Base-by-base conservation (phyloP, 2,329 filamentous ascomycete species). In the Colletotrichum magnum region DNA sequence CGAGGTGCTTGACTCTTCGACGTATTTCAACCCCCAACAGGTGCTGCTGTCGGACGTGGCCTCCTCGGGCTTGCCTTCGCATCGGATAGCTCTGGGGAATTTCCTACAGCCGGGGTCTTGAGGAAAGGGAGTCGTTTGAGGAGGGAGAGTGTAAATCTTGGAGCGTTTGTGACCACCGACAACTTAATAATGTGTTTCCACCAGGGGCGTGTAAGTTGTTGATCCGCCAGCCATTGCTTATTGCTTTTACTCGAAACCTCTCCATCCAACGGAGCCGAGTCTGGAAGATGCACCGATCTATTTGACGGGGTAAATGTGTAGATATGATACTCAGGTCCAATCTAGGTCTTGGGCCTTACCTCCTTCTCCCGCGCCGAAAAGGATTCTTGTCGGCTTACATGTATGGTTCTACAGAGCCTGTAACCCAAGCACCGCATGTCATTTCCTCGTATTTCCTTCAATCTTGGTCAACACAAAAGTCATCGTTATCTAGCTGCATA, bases 401-500 rank as follows among this genome's bases (percentile, higher is more conserved):
- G 28, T 6, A 32, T 18, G 43, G 43, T 47, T 47, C 1, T 6
- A 18, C 18, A 47, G 9, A 47, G 43, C 15, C 16, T 47, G 15
- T 24, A 15, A 32, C 28, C 28, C 28, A 32, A 32, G 28, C 28
- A 32, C 28, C 3, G 28, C 28, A 32, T 32, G 6, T 1, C 6
- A 32, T 32, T 6, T 32, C 28, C 28, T 32, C 28, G 28, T 32
- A 32, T 32, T 32, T 32, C 9, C 28, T 32, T 7, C 28, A 32
- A 6, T 32, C 5, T 32, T 26, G 3, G 7, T 45, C 4, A 15
- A 41, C 41, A 51, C 48, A 21, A 65, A 7, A 39, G 16, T 7
- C 7, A 15, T 32, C 16, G 6, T 66, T 61, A 50, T 61, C 63
- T 66, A 66, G 63, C n/a, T 66, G 48, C 63, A 61, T 61, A 61